Base-by-base conservation (phyloP, 192 early-diverging fungal genomes). In the Coemansia sp. region DNA sequence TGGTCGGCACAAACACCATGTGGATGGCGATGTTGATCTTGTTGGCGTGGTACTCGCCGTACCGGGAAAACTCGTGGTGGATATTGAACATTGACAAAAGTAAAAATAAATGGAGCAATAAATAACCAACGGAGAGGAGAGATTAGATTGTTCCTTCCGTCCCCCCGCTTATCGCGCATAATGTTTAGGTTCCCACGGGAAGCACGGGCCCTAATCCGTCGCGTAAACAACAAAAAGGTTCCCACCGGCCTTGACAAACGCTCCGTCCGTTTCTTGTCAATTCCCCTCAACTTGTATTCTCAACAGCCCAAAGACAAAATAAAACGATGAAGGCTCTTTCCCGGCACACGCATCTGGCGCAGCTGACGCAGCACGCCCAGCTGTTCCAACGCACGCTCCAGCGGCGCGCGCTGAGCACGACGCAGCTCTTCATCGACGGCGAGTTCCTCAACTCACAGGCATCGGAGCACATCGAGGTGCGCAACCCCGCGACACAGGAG, bases 401-500 rank as follows among this genome's bases (percentile, higher is more conserved):
- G 10, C 22, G 16, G 28, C 48, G 48, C 25, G n/a, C 25, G 6
- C 3, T 50, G 14, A 50, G 48, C 27, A 82, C 66, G 32, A 82
- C 86, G 40, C 82, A 86, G 81, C 82, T 93, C 23, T 94, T 86
- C 60, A 90, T 95, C 70, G 89, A 96, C 62, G 94, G 94, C 47
- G 87, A 98, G 83, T 93, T 95, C 73, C 74, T 92, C 49, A 89
- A 94, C 50, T 95, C 93, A 16, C 85, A 86, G 57, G 84, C 92
- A 35, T 74, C 85, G 65, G 85, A 91, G 64, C 94, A 92, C 92
- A 88, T 94, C 59, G 88, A 91, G 46, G 81, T 98, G 47, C 82
- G 84, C 62, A 94, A 98, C 75, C 95, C 95, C 45, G 95, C 95
- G 11, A 96, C 93, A 8, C 89, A 95, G 60, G 91, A 95, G 67